These are phyloP conservation scores for Solanum chiquidenum DNA, from an alignment of 257 asterid genomes.

Conservation along the genomic window DNA sequence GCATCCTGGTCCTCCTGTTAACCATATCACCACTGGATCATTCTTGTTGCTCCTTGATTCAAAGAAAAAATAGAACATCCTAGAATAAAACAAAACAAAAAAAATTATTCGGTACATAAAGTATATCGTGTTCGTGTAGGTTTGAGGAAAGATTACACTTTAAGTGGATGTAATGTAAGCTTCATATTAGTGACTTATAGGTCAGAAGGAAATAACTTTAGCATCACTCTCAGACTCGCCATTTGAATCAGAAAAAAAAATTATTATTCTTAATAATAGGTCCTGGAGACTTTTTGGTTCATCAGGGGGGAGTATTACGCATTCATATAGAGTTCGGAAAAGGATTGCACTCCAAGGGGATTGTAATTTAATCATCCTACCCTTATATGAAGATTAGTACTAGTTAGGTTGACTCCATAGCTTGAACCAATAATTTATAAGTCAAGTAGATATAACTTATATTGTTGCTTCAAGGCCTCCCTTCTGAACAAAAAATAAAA, in stretches of 20 bases:
- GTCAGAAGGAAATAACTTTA: not conserved
- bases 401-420: not conserved
- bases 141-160: not conserved
- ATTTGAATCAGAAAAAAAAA: not conserved
- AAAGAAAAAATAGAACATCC: slow-evolving; percentile 80
- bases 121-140: not conserved
- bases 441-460: not conserved
- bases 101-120: not conserved
- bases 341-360: not conserved
- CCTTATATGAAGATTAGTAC: not conserved
- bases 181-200: not conserved
- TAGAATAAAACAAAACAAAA: slow-evolving; percentile 19
- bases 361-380: not conserved
- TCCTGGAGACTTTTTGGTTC: too few relatives aligned
- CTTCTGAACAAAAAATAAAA: not conserved
- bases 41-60: slow-evolving; percentile 44
- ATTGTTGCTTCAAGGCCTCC: not conserved
- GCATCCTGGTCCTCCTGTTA: slow-evolving; percentile 91
- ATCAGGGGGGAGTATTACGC: too few relatives aligned
- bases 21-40: slow-evolving; percentile 67
- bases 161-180: not conserved
- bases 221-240: not conserved
- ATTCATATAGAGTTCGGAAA: not conserved
- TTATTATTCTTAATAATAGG: too few relatives aligned
- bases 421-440: not conserved